Evolutionary conservation across 23 red algal species (phyloP), one percentile per base, ranked within the genome.

Genomic region (Cyanidium caldarium): DNA sequence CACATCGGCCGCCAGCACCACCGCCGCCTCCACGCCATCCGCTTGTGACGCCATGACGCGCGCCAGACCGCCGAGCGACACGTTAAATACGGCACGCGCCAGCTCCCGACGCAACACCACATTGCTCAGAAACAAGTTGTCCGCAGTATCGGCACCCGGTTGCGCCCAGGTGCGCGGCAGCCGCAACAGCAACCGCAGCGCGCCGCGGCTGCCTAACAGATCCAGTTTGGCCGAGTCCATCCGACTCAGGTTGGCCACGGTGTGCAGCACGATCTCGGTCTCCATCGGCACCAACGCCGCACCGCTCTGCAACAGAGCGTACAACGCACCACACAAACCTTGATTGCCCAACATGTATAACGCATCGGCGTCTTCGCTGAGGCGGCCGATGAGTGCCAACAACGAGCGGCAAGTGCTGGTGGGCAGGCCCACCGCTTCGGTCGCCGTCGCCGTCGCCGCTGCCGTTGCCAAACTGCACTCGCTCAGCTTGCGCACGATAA

Each of bases 11-110:
- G 58, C 35, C 38, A 75, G 70, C 13, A 26, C 30, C 34, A 75
- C 38, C 1, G 58, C 34, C 5, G 70, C 58, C 38, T 61, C 34
- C 15, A 75, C 33, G 26, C 38, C 70, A 26, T 39, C 70, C 33
- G 70, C 70, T 56, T 75, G 70, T 7, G 58, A 34, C 13, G 58
- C 70, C 70, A 75, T 75, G 0, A 45, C 58, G 36, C 70, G 37
- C 1, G 70, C 19, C 46, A 75, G 45, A 1, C 70, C 70, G 30
- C 33, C 45, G 35, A 36, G 17, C 38, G 45, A 75, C 15, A 75
- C 46, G 25, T 75, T 75, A n/a, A 61, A 75, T 14, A 75, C 28
- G 1, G 70, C 70, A 31, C 70, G 38, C 0, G 70, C 70, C 39
- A 61, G 34, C 58, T 75, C 70, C 38, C 41, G 1, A 58, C 70